phyloP scores from a whole-genome alignment of 257 asterid genomes.

The Rhazya stricta region DNA sequence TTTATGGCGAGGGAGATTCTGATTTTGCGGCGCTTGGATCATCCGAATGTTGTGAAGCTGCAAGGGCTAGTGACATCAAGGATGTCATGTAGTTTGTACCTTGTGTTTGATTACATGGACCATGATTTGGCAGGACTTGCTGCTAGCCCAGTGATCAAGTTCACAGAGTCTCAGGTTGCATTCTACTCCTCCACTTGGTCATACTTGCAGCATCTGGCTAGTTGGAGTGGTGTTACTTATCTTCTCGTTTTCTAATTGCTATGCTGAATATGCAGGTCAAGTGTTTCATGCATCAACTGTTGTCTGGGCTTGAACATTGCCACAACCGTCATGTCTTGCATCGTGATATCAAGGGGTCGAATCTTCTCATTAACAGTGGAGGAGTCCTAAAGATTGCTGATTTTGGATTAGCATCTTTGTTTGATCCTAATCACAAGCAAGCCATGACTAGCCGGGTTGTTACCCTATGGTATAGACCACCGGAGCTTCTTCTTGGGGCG shows the following conservation, averaged over 20 bases:
- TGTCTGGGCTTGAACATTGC: conserved; percentile 88
- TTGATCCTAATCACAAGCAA: conserved; percentile 71
- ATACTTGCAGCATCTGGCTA: background rate
- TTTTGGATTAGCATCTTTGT: conserved; percentile 78
- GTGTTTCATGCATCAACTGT: conserved; percentile 71
- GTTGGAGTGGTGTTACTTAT: conserved; percentile 18
- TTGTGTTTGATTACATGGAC: conserved; percentile 78
- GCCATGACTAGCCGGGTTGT: conserved; percentile 91
- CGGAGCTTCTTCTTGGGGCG: conserved; percentile 87
- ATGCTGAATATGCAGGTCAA: conserved; percentile 53
- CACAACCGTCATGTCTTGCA: conserved; percentile 72
- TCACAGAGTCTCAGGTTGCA: conserved; percentile 73
- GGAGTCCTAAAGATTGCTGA: conserved; percentile 85
- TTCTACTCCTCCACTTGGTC: conserved; percentile 8
- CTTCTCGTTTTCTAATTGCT: background rate
- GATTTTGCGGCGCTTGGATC: conserved; percentile 83
- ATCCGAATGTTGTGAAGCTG: conserved; percentile 73
- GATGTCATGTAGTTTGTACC: conserved; percentile 83
- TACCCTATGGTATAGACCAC: conserved; percentile 89
- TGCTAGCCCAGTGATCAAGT: conserved; percentile 68
- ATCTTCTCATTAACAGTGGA: conserved; percentile 65
- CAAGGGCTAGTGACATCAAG: conserved; percentile 85
- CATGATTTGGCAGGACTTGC: conserved; percentile 90
- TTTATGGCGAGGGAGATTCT: conserved; percentile 93
- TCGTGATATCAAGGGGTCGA: conserved; percentile 87